These are phyloP conservation scores for Fusarium duplospermum DNA, from an alignment of 2,329 filamentous ascomycete genomes.

Conservation along the genomic window DNA sequence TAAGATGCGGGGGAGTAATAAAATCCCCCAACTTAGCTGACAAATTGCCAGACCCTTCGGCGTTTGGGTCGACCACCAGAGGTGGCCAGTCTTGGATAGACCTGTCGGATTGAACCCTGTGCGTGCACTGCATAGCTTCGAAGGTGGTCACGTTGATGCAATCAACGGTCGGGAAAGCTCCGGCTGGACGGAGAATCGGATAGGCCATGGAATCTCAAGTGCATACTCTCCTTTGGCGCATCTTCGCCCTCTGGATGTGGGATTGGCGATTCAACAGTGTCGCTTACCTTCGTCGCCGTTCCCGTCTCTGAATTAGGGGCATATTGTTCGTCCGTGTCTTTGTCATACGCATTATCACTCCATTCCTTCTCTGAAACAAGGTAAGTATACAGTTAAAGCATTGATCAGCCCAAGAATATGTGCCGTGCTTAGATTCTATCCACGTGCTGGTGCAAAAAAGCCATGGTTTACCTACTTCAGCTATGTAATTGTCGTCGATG, in stretches of 20 bases:
- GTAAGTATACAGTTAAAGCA: neutral
- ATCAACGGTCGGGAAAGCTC: too few relatives aligned
- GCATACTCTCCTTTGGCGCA: neutral
- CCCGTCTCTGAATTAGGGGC: neutral
- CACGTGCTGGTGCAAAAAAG: neutral
- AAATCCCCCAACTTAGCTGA: too few relatives aligned
- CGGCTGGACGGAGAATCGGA: too few relatives aligned
- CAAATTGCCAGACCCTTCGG: too few relatives aligned
- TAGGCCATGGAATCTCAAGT: neutral
- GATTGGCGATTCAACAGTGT: neutral
- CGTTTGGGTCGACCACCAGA: too few relatives aligned
- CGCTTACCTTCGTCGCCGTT: neutral
- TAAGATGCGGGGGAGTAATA: too few relatives aligned
- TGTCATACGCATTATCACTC: neutral
- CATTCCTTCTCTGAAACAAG: neutral
- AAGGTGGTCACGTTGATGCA: too few relatives aligned
- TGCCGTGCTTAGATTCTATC: neutral
- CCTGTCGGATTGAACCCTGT: too few relatives aligned
- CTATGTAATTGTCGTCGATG: neutral
- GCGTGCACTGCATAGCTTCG: too few relatives aligned
- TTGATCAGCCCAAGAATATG: neutral
- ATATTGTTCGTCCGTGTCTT: neutral
- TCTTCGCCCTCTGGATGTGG: too few relatives aligned
- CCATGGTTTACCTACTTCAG: neutral
- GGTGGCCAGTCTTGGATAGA: too few relatives aligned